phyloP scores from a whole-genome alignment of 805 yeast species.

The Suhomyces pyralidae region DNA sequence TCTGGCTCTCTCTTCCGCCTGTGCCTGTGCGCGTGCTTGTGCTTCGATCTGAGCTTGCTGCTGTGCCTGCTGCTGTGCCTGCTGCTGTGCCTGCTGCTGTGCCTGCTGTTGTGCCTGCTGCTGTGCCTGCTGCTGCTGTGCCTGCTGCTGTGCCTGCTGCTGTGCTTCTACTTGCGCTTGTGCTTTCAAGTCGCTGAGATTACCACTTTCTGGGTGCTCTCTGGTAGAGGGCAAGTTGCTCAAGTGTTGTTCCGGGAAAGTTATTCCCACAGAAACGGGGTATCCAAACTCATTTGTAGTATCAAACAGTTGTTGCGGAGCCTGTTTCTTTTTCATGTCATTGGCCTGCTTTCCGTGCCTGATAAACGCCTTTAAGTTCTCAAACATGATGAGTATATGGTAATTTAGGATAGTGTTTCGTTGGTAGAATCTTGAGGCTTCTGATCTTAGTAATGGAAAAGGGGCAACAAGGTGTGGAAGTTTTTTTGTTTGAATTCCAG shows the following conservation, averaged over 20 bases:
- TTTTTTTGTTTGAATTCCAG: too few relatives aligned
- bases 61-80: neutral
- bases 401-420: too few relatives aligned
- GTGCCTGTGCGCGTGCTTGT: neutral
- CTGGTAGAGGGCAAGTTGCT: neutral
- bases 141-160: too few relatives aligned
- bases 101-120: neutral
- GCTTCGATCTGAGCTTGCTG: neutral
- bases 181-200: neutral
- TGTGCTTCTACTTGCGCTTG: neutral
- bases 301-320: neutral
- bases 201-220: neutral
- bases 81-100: neutral
- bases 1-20: neutral
- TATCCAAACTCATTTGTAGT: neutral
- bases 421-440: too few relatives aligned
- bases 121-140: neutral
- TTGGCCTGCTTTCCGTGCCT: constrained; percentile 64
- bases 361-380: constrained; percentile 57
- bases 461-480: too few relatives aligned
- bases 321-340: constrained; percentile 19
- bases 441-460: too few relatives aligned
- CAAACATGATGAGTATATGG: too few relatives aligned
- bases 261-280: neutral
- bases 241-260: neutral